Conservation (phyloP, 768 basidiomycete genomes). For the Boletus subcaerulescens region DNA sequence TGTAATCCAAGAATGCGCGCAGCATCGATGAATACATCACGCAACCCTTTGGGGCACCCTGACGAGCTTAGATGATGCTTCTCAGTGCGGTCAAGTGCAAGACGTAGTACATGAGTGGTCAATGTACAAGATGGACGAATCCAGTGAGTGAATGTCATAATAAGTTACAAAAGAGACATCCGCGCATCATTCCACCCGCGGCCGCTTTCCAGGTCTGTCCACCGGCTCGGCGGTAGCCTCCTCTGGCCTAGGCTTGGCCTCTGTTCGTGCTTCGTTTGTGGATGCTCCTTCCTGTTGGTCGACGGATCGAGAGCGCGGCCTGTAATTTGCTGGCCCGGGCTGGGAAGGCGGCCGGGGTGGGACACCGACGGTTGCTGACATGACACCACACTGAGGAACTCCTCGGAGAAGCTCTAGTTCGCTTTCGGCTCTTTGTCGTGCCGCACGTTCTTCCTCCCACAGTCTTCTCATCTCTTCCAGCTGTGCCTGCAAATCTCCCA, state of each 20-base stretch:
- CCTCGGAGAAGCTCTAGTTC: conserved; percentile 59
- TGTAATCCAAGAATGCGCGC: too few species aligned
- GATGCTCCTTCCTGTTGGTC: conserved; percentile 25
- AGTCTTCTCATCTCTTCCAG: conserved; percentile 77
- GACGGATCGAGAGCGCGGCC: conserved; percentile 26
- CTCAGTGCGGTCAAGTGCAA: neutral
- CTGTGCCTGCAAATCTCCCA: conserved; percentile 82
- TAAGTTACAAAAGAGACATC: conserved; percentile 15
- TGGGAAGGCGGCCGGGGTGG: conserved; percentile 20
- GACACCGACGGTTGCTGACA: neutral
- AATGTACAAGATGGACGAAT: conserved; percentile 13
- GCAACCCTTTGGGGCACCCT: too few species aligned
- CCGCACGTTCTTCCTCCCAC: conserved; percentile 75
- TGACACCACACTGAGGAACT: conserved; percentile 19
- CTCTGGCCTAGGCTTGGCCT: conserved; percentile 17
- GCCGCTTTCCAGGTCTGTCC: conserved; percentile 33
- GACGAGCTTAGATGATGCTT: neutral
- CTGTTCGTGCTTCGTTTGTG: conserved; percentile 20
- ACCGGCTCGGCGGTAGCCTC: conserved; percentile 14
- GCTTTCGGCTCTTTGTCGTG: conserved; percentile 56
- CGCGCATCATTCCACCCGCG: conserved; percentile 29
- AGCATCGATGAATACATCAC: too few species aligned
- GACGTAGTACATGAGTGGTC: conserved; percentile 9
- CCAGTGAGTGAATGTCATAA: conserved; percentile 7
- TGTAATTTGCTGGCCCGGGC: conserved; percentile 9